Base-by-base conservation (phyloP, 495 filamentous ascomycete species). In the Penicillium cinerascens region DNA sequence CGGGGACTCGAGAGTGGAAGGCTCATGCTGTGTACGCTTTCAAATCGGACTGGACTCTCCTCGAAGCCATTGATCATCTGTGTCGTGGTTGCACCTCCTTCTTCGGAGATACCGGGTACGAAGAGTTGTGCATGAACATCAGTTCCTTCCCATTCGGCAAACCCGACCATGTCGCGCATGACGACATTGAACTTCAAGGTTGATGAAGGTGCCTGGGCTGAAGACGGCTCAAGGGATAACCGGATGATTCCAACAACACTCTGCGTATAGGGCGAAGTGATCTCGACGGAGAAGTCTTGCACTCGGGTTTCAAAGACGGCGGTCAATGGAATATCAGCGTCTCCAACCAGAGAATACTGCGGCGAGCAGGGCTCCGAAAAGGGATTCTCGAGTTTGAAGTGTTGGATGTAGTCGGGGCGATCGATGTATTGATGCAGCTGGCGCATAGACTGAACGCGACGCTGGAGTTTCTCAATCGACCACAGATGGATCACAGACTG, bases 11-110 rank as follows among this genome's bases (percentile, higher is more conserved):
- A 85, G 35, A 95, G 78, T n/a, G 95, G 95, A 51, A 99, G 74
- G 66, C 92, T 96, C 92, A 99, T 97, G 60, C 89, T 95, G 73
- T 99, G 93, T 47, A 96, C 91, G 69, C 93, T 97, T 67, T 96
- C 91, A 61, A 99, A 99, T 29, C 87, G 86, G 51, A 97, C 84
- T 1, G 91, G 85, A n/a, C 89, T 87, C 66, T 97, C 93, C 59
- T 97, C 91, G 65, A 99, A 99, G 48, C 88, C 90, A 46, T 79
- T 86, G 62, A 96, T 93, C 82, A 96, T 90, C 61, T 92, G 89
- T 1, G 93, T 99, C 15, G 93, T 96, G 1, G 88, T 90, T 44
- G 89, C 89, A 6, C 93, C 95, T 47, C 89, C 87, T 67, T 95
- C 90, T 48, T 96, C 92, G 13, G 89, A 93, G 41, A 95, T 84